Conservation (phyloP, 2,329 filamentous ascomycete genomes). For the Phialophora expanda region DNA sequence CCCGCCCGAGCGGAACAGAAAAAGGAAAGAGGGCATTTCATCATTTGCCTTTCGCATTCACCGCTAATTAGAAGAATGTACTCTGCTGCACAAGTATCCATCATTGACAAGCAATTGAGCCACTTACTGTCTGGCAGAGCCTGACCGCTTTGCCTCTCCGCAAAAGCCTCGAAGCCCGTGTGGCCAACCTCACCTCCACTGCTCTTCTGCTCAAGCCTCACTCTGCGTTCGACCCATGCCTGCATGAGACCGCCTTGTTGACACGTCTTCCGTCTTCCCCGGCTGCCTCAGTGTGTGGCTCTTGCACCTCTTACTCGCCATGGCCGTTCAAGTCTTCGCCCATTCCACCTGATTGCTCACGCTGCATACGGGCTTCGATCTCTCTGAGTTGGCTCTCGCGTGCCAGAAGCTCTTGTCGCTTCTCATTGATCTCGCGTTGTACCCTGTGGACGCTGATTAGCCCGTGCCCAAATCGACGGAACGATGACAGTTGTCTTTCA, state of each 20-base stretch:
- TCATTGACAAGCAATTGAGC: constrained; percentile 24
- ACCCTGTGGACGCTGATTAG: constrained; percentile 58
- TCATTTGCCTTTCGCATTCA: constrained; percentile 30
- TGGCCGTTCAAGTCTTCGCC: constrained; percentile 43
- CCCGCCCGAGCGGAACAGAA: not conserved
- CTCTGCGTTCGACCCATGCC: constrained; percentile 33
- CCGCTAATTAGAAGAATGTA: constrained; percentile 37
- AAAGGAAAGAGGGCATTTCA: constrained; percentile 22
- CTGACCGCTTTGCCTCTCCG: constrained; percentile 24
- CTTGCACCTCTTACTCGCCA: constrained; percentile 34
- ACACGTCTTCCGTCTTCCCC: constrained; percentile 20
- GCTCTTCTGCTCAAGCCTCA: constrained; percentile 17
- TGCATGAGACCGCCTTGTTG: constrained; percentile 31
- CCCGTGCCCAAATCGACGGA: not conserved
- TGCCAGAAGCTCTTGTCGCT: constrained; percentile 95
- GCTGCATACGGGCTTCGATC: constrained; percentile 96
- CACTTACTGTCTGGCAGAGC: constrained; percentile 6
- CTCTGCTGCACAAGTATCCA: constrained; percentile 30
- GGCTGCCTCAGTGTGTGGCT: not conserved
- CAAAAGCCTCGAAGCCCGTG: constrained; percentile 1
- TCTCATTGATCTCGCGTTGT: constrained; percentile 99
- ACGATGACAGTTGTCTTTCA: not conserved
- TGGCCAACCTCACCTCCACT: constrained; percentile 22
- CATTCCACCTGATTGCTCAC: constrained; percentile 67
- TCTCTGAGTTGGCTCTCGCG: constrained; percentile 98